A percentile compares a stretch with the other conserved stretches of the same genome.
Evolutionary conservation across 805 yeast genomes (phyloP).

Genomic region (Metschnikowia baotianmanensis): DNA sequence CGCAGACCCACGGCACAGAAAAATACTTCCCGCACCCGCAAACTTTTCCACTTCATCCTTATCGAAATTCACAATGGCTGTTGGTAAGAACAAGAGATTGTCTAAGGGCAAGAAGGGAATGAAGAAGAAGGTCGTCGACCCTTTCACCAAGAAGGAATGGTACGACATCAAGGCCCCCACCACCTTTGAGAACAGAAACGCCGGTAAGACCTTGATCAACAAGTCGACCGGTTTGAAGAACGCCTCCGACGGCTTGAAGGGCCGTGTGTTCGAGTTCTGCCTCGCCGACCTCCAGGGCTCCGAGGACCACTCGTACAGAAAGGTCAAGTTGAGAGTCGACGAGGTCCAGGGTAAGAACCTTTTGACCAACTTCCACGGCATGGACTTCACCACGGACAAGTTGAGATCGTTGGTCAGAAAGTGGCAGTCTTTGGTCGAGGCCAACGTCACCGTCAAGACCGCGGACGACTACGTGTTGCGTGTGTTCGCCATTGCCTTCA

Average conservation of each 20-base stretch:
- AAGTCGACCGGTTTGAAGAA: conserved; percentile 96
- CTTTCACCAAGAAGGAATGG: conserved; percentile 99
- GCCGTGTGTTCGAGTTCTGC: conserved; percentile 94
- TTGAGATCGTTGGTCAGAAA: conserved; percentile 96
- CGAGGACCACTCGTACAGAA: conserved; percentile 98
- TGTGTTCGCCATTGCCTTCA: conserved; percentile 96
- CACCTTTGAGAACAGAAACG: conserved; percentile 97
- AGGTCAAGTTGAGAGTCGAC: conserved; percentile 95
- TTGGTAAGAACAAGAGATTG: conserved; percentile 88
- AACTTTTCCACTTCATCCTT: conserved; percentile 2
- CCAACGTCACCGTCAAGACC: conserved; percentile 97
- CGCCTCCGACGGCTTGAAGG: conserved; percentile 97
- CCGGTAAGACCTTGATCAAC: conserved; percentile 98
- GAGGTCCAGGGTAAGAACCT: conserved; percentile 99
- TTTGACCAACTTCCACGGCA: conserved; percentile 99
- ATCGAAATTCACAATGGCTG: conserved; percentile 51
- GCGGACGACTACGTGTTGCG: conserved; percentile 96
- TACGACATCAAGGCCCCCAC: conserved; percentile 98
- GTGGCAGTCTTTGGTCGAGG: conserved; percentile 98
- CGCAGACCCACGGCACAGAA: too few relatives aligned
- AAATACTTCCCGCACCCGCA: neutral
- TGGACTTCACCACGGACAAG: conserved; percentile 97
- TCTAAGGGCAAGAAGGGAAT: conserved; percentile 92
- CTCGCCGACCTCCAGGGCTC: conserved; percentile 98
- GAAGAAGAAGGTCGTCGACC: conserved; percentile 99